Conservation (phyloP, 2,329 filamentous ascomycete species). For the Stagonosporopsis chrysanthemi region DNA sequence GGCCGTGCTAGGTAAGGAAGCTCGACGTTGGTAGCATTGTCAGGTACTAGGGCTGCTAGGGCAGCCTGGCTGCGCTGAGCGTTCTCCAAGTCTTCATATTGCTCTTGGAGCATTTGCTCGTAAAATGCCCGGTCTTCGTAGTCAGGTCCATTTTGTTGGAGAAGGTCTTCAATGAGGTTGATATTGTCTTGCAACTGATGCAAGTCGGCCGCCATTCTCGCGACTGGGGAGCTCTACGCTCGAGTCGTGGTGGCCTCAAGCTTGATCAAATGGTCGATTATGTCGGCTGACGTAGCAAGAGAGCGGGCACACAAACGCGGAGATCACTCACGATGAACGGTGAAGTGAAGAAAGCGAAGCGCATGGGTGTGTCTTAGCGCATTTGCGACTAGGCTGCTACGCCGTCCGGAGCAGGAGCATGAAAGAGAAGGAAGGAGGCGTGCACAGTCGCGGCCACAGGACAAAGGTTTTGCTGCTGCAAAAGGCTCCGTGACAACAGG, state of each 20-base stretch:
- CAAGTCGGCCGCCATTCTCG: conserved; percentile 4
- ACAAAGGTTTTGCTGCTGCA: conserved; percentile 1
- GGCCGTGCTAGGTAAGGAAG: background rate
- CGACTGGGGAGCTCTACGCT: background rate
- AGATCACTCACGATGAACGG: background rate
- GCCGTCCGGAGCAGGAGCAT: conserved; percentile 7
- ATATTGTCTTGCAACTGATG: conserved; percentile 15
- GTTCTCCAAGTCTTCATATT: conserved; percentile 6
- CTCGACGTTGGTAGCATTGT: background rate
- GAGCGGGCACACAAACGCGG: background rate
- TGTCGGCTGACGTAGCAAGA: conserved; percentile 1
- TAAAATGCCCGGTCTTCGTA: conserved; percentile 9
- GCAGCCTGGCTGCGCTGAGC: background rate
- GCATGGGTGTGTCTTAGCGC: background rate
- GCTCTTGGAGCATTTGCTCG: conserved; percentile 12
- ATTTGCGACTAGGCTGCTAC: conserved; percentile 8
- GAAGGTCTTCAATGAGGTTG: conserved; percentile 13
- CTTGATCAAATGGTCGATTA: background rate
- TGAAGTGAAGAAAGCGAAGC: conserved; percentile 1
- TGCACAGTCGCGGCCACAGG: conserved; percentile 3
- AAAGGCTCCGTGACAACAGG: background rate
- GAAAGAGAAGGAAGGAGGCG: conserved; percentile 7
- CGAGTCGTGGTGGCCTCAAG: background rate
- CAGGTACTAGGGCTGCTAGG: background rate
- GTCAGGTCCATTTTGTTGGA: conserved; percentile 4